These are phyloP conservation scores for Annulohypoxylon maeteangense DNA, from an alignment of 495 filamentous ascomycete genomes.

Conservation along the genomic window DNA sequence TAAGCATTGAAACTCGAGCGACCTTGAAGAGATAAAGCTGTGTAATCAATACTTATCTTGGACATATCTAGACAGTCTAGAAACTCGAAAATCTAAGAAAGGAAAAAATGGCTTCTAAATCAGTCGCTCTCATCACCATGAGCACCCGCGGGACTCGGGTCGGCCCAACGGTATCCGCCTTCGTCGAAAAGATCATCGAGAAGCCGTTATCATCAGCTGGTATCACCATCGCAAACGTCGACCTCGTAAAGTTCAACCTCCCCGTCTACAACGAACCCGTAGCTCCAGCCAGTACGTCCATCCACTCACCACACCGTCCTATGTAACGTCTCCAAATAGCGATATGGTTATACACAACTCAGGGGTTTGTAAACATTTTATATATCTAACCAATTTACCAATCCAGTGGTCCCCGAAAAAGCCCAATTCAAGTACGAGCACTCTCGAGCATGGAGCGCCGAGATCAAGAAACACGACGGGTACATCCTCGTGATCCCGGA, in stretches of 20 bases:
- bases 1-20: background rate
- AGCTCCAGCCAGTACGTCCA: constrained; percentile 55
- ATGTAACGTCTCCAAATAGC: background rate
- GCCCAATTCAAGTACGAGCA: constrained; percentile 59
- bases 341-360: too few species aligned
- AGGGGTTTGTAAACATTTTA: background rate
- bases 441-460: constrained; percentile 61
- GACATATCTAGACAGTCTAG: background rate
- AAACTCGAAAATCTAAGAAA: background rate
- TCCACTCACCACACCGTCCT: background rate
- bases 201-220: constrained; percentile 33
- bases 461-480: constrained; percentile 58
- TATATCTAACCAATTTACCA: constrained; percentile 6
- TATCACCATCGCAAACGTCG: constrained; percentile 53
- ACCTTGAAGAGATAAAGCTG: background rate
- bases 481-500: constrained; percentile 69
- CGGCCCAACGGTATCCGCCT: constrained; percentile 49
- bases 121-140: constrained; percentile 55
- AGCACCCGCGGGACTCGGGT: constrained; percentile 51
- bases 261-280: constrained; percentile 67
- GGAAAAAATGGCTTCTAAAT: constrained; percentile 44
- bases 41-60: too few species aligned
- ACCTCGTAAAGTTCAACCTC: constrained; percentile 63
- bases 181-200: constrained; percentile 51
- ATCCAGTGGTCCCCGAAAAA: constrained; percentile 49